Base-by-base conservation (phyloP, 192 early-diverging fungal species). In the Coemansia sp. region DNA sequence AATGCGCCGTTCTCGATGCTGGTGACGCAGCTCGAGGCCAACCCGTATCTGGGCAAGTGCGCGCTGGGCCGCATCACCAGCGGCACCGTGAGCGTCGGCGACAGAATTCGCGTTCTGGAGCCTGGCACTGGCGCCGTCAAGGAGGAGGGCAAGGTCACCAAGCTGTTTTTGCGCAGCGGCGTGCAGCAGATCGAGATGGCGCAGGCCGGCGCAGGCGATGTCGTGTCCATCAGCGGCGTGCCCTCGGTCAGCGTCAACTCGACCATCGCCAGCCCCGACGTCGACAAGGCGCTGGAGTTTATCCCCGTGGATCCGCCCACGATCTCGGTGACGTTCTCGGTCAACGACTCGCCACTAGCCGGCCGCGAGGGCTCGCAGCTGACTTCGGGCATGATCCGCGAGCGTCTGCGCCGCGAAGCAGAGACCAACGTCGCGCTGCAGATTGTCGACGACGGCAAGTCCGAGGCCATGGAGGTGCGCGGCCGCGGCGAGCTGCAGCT, bases 401-500 rank as follows among this genome's bases (percentile, higher is more conserved):
- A 89, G 48, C 84, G 91, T 13, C 71, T 93, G 48, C 76, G 85
- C 55, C 85, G 83, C 64, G 91, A 93, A 71, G 82, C 85, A 8
- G 90, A 91, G 72, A 90, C 86, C 58, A 93, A 93, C 67, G 89
- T 91, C 1, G 88, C 90, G 6, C 85, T 93, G 39, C 87, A 88
- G 65, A 75, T 93, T 35, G 80, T 83, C 18, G 87, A 89, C 64
- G 79, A 82, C 32, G 83, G 83, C 49, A 84, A 74, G 65, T 88
- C 90, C 34, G 83, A 83, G 55, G 75, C 91, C 0, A 88, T 89
- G 69, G 91, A 93, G 75, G 91, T 93, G 35, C 86, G 86, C 50
- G 91, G 91, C 27, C 89, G 91, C 46, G 91, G 91, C n/a, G 91
- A 93, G 81, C 81, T 93, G 30, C 91, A 93, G 79, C 84, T 93